Percentiles rank a stretch among this genome's conserved stretches.
Conservation (phyloP, 2,329 filamentous ascomycete species). For the Colletotrichum simmondsii region DNA sequence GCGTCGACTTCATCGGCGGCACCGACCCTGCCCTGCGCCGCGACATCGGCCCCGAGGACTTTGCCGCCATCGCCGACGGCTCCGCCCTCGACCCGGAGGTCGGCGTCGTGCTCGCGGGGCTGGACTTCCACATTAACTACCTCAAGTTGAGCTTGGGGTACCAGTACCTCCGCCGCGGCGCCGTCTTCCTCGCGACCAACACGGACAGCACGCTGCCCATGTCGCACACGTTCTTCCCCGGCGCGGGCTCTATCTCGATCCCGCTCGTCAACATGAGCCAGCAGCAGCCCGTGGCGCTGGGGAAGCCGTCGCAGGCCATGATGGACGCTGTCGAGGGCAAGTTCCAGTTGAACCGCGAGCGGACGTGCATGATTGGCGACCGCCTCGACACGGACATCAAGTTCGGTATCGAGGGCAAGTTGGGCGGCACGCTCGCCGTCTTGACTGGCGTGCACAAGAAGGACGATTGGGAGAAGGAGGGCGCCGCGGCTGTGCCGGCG, state of each 20-base stretch:
- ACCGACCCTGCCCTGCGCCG: constrained; percentile 83
- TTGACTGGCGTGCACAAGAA: constrained; percentile 90
- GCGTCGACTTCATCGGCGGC: constrained; percentile 84
- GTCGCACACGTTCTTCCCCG: constrained; percentile 86
- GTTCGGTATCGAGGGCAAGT: constrained; percentile 89
- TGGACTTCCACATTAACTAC: constrained; percentile 97
- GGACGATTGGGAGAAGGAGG: constrained; percentile 80
- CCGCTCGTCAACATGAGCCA: constrained; percentile 80
- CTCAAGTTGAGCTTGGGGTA: constrained; percentile 87
- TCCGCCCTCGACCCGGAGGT: constrained; percentile 87
- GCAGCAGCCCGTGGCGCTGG: constrained; percentile 79
- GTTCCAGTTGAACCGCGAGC: constrained; percentile 85
- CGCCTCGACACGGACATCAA: constrained; percentile 94
- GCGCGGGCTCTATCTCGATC: constrained; percentile 84
- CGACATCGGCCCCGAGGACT: constrained; percentile 85
- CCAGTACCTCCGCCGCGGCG: constrained; percentile 86
- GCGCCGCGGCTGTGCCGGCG: constrained; percentile 76
- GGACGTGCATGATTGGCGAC: constrained; percentile 96
- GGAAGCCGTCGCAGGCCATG: constrained; percentile 98
- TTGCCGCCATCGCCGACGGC: constrained; percentile 79
- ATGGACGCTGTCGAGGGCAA: constrained; percentile 99
- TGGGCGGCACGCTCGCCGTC: constrained; percentile 92
- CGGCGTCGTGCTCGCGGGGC: constrained; percentile 86
- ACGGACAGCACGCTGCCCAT: constrained; percentile 89
- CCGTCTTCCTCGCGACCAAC: constrained; percentile 92